These are phyloP conservation scores for Neocatenulostroma microsporum DNA, from an alignment of 2,329 filamentous ascomycete species.

Conservation along the genomic window DNA sequence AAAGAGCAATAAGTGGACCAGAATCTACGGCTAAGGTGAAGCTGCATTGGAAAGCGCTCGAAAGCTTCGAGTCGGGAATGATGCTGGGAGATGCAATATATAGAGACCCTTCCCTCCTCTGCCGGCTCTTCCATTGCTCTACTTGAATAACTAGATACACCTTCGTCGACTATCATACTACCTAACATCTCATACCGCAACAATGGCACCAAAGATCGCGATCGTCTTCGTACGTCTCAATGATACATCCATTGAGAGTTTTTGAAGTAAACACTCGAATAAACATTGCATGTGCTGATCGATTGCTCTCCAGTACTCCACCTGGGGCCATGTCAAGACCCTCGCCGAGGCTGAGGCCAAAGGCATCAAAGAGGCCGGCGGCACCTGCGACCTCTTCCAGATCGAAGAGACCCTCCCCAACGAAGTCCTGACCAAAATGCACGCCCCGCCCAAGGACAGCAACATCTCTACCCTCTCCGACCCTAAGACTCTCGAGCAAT, in stretches of 20 bases:
- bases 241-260: too few relatives aligned
- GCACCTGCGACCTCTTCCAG: slow-evolving; percentile 75
- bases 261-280: not conserved
- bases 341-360: slow-evolving; percentile 84
- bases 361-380: slow-evolving; percentile 82
- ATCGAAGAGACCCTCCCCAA: slow-evolving; percentile 77
- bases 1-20: too few relatives aligned
- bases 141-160: not conserved
- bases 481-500: slow-evolving; percentile 56
- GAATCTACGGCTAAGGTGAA: too few relatives aligned
- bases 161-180: slow-evolving; percentile 1
- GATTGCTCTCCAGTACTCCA: slow-evolving; percentile 60
- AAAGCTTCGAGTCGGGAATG: not conserved
- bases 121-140: not conserved
- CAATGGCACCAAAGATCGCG: slow-evolving; percentile 84
- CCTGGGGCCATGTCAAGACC: slow-evolving; percentile 82
- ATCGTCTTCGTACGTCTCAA: slow-evolving; percentile 79
- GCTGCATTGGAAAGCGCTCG: not conserved
- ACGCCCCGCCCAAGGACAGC: slow-evolving; percentile 69
- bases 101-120: not conserved
- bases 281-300: not conserved
- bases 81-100: not conserved
- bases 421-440: slow-evolving; percentile 83
- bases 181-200: slow-evolving; percentile 18
- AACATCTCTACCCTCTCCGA: slow-evolving; percentile 57